Conservation (phyloP, 176 grass and related monocot genomes). For the Triticum turgidum region DNA sequence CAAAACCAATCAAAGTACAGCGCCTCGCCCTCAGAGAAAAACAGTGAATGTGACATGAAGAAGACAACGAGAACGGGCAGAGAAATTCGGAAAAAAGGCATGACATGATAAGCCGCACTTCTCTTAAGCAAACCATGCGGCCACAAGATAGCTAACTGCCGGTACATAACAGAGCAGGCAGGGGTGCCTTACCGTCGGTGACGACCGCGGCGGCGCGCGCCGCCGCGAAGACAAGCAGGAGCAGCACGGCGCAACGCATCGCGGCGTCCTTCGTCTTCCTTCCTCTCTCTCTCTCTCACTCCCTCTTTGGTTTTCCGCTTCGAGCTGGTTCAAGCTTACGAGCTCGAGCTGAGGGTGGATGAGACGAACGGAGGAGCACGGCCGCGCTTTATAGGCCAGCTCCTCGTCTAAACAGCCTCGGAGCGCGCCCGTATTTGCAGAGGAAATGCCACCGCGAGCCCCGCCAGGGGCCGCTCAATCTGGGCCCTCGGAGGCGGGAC, state of each 20-base stretch:
- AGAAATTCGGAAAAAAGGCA: not conserved
- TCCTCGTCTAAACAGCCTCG: not conserved
- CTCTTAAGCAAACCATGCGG: not conserved
- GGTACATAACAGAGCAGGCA: not conserved
- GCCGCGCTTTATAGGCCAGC: not conserved
- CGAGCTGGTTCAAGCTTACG: not conserved
- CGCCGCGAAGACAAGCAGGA: constrained; percentile 34
- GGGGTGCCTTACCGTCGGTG: constrained; percentile 41
- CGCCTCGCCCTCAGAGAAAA: not conserved
- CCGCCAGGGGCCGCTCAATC: not conserved
- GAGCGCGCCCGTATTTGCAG: not conserved
- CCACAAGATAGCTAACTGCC: too few species aligned
- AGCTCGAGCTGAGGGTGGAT: not conserved
- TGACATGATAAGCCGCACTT: not conserved
- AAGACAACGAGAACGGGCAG: not conserved
- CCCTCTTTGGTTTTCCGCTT: too few species aligned
- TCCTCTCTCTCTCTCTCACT: not conserved
- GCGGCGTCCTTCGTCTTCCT: not conserved
- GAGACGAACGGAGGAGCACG: constrained; percentile 15
- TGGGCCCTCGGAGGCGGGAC: not conserved
- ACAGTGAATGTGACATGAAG: not conserved
- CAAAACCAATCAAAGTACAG: not conserved
- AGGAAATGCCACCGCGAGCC: constrained; percentile 1
- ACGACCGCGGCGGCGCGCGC: constrained; percentile 34
- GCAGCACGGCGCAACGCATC: constrained; percentile 21